Evolutionary conservation across 1,284 basidiomycete genomes (phyloP).

Genomic region (Rhodotorula sp.): DNA sequence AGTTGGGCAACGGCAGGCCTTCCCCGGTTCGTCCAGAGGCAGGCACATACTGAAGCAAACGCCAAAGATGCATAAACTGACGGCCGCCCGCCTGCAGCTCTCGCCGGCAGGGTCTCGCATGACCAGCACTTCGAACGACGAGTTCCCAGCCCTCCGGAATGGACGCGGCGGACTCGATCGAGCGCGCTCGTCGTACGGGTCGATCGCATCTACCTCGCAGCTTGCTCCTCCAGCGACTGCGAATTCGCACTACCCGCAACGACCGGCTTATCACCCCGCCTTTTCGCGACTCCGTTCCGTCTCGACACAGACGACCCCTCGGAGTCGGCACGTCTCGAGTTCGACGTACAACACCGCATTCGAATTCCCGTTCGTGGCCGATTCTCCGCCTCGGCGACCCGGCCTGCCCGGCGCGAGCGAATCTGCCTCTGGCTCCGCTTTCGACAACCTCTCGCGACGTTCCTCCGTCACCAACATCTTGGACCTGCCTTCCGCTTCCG

Average conservation of each 20-base stretch:
- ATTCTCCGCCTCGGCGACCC: not conserved
- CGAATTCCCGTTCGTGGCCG: slow-evolving; percentile 5
- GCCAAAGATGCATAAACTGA: not conserved
- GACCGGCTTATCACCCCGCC: slow-evolving; percentile 41
- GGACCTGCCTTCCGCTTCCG: slow-evolving; percentile 21
- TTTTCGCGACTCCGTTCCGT: slow-evolving; percentile 40
- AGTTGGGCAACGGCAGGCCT: not conserved
- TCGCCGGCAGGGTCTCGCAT: slow-evolving; percentile 13
- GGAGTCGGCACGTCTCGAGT: slow-evolving; percentile 28
- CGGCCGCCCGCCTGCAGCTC: not conserved
- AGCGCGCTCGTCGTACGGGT: slow-evolving; percentile 32
- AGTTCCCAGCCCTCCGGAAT: slow-evolving; percentile 12
- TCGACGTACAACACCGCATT: slow-evolving; percentile 29
- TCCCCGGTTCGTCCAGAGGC: not conserved
- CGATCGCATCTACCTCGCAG: slow-evolving; percentile 12
- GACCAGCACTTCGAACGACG: slow-evolving; percentile 23
- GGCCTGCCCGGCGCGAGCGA: slow-evolving; percentile 7
- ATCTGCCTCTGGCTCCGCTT: slow-evolving; percentile 29
- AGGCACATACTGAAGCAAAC: too few species aligned
- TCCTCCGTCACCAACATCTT: slow-evolving; percentile 29
- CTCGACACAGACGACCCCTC: slow-evolving; percentile 35
- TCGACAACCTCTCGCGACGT: slow-evolving; percentile 41
- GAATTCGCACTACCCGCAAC: slow-evolving; percentile 24
- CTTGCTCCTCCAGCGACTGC: not conserved
- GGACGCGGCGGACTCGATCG: not conserved